Base-by-base conservation (phyloP, 306 rosid species). In the Dalbergia cultrata region DNA sequence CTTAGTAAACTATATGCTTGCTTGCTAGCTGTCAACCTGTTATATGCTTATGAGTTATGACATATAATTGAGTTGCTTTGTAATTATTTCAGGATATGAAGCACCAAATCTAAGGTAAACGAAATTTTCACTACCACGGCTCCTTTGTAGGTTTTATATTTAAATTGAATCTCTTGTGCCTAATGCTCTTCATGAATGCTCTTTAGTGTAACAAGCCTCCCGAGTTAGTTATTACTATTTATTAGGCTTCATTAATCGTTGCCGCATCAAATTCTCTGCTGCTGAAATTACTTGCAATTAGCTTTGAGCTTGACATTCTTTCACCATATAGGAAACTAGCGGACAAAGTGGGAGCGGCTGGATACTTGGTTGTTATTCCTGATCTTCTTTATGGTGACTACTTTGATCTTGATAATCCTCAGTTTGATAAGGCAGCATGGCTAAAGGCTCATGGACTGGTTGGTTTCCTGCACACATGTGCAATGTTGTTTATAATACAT, bases 331-430 rank as follows among this genome's bases (percentile, higher is more conserved):
- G 97, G 87, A 88, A 89, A 85, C 86, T 86, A 1, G 94, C 90
- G 0, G 92, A 90, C 82, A 90, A 88, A 85, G 64, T 80, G 54
- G 91, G 90, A 62, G 78, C 80, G 3, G 52, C 88, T 41, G 91
- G 90, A 54, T 87, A 81, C 83, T 85, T 86, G 44, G 97, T 87
- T 73, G 87, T 86, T 58, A 89, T 90, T 83, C 97, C 97, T 21
- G 94, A 88, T 86, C 87, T 86, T 75, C 81, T 90, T 3, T 67
- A 77, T 39, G 89, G 88, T 44, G 89, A 90, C 73, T 74, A 58
- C 67, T 19, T 19, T 71, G 82, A 85, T 60, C 63, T 35, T 44
- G 44, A 78, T 4, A 53, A 88, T 52, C 87, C 86, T 66, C 66
- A 77, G 3, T 67, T 77, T 59, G 86, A 84, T 66, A 44, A 59